A percentile compares a stretch with the other conserved stretches of the same genome.
Evolutionary conservation across 208 protist species (phyloP).

Genomic region (Trypanosoma brucei): DNA sequence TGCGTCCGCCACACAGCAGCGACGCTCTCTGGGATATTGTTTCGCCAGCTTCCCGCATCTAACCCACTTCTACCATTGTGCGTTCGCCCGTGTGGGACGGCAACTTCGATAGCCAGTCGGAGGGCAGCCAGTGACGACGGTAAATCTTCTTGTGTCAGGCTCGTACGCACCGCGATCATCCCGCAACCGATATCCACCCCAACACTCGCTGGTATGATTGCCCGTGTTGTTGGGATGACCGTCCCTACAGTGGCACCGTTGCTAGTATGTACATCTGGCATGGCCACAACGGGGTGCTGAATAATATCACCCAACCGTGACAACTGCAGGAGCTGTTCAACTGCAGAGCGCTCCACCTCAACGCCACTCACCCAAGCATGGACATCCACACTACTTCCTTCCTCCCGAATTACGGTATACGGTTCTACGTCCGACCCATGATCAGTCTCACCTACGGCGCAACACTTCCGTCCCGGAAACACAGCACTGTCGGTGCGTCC

Average conservation of each 20-base stretch:
- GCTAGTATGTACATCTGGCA: conserved; percentile 88
- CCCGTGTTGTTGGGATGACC: conserved; percentile 76
- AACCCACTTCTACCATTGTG: conserved; percentile 44
- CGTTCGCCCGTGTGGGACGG: conserved; percentile 76
- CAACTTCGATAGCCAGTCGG: conserved; percentile 67
- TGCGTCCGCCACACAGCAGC: conserved; percentile 49
- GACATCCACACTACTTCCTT: conserved; percentile 37
- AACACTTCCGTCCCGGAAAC: no score
- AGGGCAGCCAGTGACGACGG: conserved; percentile 51
- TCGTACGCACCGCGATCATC: conserved; percentile 81
- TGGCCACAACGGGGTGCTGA: conserved; percentile 69
- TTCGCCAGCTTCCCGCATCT: conserved; percentile 74
- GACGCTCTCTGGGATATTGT: conserved; percentile 36
- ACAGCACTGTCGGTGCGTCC: neutral
- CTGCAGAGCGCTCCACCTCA: conserved; percentile 46
- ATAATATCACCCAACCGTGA: conserved; percentile 53
- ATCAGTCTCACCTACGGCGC: neutral
- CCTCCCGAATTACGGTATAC: conserved; percentile 27
- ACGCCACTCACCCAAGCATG: conserved; percentile 62
- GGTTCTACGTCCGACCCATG: neutral
- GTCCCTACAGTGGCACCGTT: conserved; percentile 80
- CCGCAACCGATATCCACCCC: conserved; percentile 90
- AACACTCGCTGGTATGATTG: conserved; percentile 83
- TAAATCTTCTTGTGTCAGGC: conserved; percentile 60
- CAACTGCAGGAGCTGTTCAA: conserved; percentile 53